Base-by-base conservation (phyloP, 169 alveolate species). In the Plasmodium ovale region DNA sequence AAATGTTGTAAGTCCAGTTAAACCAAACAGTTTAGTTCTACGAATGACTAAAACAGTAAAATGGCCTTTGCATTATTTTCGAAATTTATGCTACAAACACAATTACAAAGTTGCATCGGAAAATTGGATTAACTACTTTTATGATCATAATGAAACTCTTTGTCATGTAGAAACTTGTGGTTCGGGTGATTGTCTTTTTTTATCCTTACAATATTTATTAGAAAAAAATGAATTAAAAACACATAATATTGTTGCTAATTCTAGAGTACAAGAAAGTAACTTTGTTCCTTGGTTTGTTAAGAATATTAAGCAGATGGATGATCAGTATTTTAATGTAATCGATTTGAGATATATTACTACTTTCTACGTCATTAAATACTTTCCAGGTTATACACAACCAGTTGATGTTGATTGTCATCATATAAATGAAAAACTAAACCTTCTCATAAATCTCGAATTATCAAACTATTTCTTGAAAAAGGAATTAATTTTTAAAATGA, bases 331-430 rank as follows among this genome's bases (percentile, higher is more conserved):
- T 65, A 67, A 49, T 12, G 62, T 53, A 33, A 64, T 5, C 6
- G 90, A 82, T 64, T 51, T 82, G 37, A 65, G 90, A 14, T 65
- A 82, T 42, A 29, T 82, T 12, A 82, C 84, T 1, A 82, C 79
- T 3, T 82, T 29, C 65, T 64, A 27, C 35, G 25, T 23, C 39
- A 65, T 82, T 0, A 82, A 65, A 65, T 82, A 49, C 35, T 82
- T 82, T 12, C 90, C 90, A 19, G 90, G 82, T 1, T 82, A 64
- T 35, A 29, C 60, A 0, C 7, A 44, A n/a, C 77, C 64, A 6
- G 1, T 7, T 21, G 84, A 82, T 19, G 31, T 65, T 12, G 84
- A 82, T 27, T 37, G 29, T 3, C 14, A 47, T 3, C 16, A 29
- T 35, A 64, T 82, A 29, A 23, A 65, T 0, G 82, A 54, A 16